These are phyloP conservation scores for Casuarina glauca DNA, from an alignment of 306 rosid genomes.

Conservation along the genomic window DNA sequence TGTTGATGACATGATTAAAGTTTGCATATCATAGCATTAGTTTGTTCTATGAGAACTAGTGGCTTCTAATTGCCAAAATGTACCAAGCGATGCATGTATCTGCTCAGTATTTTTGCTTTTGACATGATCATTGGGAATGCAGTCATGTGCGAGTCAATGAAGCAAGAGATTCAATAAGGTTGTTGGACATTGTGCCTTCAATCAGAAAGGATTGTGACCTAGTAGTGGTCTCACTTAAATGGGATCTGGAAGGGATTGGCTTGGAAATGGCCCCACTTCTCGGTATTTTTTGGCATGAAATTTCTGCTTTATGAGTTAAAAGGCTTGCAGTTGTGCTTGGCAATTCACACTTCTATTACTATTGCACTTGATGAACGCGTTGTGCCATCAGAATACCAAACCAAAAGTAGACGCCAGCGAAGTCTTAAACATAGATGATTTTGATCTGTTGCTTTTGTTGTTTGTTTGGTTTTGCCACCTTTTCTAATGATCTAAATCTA, in stretches of 20 bases:
- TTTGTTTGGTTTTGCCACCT: slow-evolving; percentile 16
- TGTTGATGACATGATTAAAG: not conserved
- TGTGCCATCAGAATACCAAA: not conserved
- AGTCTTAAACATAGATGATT: not conserved
- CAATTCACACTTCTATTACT: not conserved
- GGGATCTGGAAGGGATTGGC: not conserved
- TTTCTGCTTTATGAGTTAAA: not conserved
- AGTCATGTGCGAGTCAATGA: not conserved
- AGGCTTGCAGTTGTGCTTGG: not conserved
- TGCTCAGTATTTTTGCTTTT: not conserved
- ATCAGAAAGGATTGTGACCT: not conserved
- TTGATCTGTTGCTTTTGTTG: not conserved
- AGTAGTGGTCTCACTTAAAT: not conserved
- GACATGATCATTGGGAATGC: not conserved
- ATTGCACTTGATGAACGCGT: not conserved
- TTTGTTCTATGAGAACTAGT: not conserved
- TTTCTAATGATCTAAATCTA: slow-evolving; percentile 25
- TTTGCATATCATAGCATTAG: not conserved
- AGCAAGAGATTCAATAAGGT: not conserved
- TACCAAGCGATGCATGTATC: not conserved
- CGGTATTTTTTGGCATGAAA: not conserved
- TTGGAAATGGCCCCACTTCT: not conserved
- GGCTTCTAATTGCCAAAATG: slow-evolving; percentile 5
- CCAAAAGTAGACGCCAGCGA: not conserved
- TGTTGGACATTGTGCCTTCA: not conserved